phyloP scores from a whole-genome alignment of 768 basidiomycete species.

The Leucogyrophana mollusca region DNA sequence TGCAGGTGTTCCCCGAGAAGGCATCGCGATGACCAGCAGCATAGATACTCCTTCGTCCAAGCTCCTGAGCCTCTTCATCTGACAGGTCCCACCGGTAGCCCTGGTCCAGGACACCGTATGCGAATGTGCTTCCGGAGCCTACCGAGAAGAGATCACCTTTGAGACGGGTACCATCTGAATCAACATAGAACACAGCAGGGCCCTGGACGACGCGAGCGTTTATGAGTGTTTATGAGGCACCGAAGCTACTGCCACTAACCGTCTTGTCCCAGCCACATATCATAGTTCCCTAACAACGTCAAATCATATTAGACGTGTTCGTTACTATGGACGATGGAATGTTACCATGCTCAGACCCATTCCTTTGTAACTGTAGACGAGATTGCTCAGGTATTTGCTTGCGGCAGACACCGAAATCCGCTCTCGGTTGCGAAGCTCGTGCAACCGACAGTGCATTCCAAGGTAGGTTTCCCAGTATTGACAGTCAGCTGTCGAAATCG shows the following conservation, averaged over 20 bases:
- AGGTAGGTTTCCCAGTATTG: conserved; percentile 99
- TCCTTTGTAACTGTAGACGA: conserved; percentile 97
- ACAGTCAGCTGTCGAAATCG: conserved; percentile 68
- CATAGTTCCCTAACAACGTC: conserved; percentile 87
- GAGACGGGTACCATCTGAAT: conserved; percentile 92
- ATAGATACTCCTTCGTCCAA: conserved; percentile 90
- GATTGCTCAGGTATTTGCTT: conserved; percentile 94
- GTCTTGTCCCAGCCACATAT: conserved; percentile 99
- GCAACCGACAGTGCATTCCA: conserved; percentile 94
- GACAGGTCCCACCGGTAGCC: conserved; percentile 91
- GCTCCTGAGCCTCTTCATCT: conserved; percentile 92
- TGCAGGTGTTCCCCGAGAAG: conserved; percentile 94
- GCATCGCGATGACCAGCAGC: conserved; percentile 97
- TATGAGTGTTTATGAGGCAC: too few species aligned
- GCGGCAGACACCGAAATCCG: conserved; percentile 99
- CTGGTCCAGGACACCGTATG: conserved; percentile 98
- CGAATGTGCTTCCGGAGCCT: conserved; percentile 96
- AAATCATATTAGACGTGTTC: conserved; percentile 1
- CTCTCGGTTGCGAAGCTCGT: conserved; percentile 94
- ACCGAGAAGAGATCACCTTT: conserved; percentile 99
- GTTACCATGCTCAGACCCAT: conserved; percentile 99
- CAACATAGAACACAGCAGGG: conserved; percentile 94
- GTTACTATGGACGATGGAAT: conserved; percentile 6
- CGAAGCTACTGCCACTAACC: conserved; percentile 49
- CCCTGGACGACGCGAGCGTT: conserved; percentile 55